These are phyloP conservation scores for Acrodontium crateriforme DNA, from an alignment of 2,329 filamentous ascomycete species.

Conservation along the genomic window DNA sequence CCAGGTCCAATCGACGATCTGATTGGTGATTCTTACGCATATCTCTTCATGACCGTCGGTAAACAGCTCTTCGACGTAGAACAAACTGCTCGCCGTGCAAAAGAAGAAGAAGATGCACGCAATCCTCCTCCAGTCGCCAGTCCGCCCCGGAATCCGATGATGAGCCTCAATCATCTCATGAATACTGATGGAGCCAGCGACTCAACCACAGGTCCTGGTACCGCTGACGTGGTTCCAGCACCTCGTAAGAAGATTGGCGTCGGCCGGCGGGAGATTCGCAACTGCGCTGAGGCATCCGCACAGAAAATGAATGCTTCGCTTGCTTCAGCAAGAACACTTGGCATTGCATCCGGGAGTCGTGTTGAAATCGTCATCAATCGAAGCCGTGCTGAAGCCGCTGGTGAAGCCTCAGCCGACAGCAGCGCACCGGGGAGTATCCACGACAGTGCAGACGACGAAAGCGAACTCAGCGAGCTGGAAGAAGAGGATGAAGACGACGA, in stretches of 20 bases:
- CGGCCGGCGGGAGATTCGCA: constrained; percentile 44
- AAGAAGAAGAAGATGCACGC: constrained; percentile 15
- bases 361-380: constrained; percentile 18
- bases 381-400: constrained; percentile 11
- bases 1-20: constrained; percentile 76
- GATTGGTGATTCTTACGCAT: constrained; percentile 79
- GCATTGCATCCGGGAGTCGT: constrained; percentile 3
- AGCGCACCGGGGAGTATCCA: constrained; percentile 44
- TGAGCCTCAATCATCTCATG: constrained; percentile 22
- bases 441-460: constrained; percentile 41
- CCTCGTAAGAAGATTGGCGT: constrained; percentile 41
- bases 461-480: constrained; percentile 40
- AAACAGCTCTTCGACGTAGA: constrained; percentile 40
- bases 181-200: constrained; percentile 19
- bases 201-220: constrained; percentile 2
- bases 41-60: constrained; percentile 55
- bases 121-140: constrained; percentile 7
- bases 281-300: constrained; percentile 44
- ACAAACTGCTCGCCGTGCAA: constrained; percentile 6
- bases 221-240: constrained; percentile 5
- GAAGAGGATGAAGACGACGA: constrained; percentile 18
- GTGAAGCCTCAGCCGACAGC: constrained; percentile 26
- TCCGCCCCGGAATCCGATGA: constrained; percentile 17
- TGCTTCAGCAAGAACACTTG: constrained; percentile 2
- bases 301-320: constrained; percentile 14